Evolutionary conservation across 2,329 filamentous ascomycete species (phyloP), one percentile per base, ranked within the genome.

Genomic region (Colletotrichum trifolii): DNA sequence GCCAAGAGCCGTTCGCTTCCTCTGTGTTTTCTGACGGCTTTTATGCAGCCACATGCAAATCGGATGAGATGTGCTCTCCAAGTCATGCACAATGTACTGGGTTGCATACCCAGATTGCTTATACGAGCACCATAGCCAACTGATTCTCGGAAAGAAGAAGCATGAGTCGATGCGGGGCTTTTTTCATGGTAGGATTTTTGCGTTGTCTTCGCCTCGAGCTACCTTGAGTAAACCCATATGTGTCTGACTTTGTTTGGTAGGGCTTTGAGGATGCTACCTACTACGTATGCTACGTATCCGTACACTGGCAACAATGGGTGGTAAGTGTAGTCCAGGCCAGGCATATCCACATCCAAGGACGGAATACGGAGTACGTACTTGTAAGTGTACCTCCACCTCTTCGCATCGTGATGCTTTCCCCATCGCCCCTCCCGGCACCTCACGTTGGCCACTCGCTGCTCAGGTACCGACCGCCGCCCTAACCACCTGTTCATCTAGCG

Each of bases 41-140:
- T 58, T 58, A 58, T 58, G 55, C 55, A 58, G 55, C 55, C 55
- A 58, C 46, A 58, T 43, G 55, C 55, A 43, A 50, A 58, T 36
- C 55, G 46, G 45, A 58, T 39, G 13, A 50, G 55, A 45, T 50
- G 38, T 58, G 55, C 13, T n/a, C 38, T 50, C 40, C 25, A 43
- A 17, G 45, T 47, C 36, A 9, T 38, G 33, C 33, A 46, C 15
- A 39, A 39, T 17, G 46, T 33, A 42, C 38, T 43, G 46, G 46
- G 46, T 36, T 58, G 55, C 55, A 58, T 57, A 15, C 50, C 46
- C 45, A 50, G 36, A 58, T 50, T 58, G 55, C 55, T 50, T 50
- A 58, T 58, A 58, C 55, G 55, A 58, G 55, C 45, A 49, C 38
- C n/a, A 43, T 46, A 58, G 46, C 36, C 40, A 43, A 50, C 38